Conservation (phyloP, 345 rosid genomes). For the Heritiera littoralis region DNA sequence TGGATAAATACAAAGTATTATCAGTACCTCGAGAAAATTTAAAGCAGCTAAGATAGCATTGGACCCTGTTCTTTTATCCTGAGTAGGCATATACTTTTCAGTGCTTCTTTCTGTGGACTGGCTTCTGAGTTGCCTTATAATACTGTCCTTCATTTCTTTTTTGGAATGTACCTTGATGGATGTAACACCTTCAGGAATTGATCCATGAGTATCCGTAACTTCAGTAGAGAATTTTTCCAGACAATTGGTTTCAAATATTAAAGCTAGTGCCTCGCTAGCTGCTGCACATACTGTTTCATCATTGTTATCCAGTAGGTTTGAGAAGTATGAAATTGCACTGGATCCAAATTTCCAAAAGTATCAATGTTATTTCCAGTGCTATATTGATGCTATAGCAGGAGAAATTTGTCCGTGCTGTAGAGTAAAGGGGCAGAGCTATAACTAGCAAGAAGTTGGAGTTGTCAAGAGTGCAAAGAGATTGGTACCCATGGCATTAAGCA, state of each 20-base stretch:
- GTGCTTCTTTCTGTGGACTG: not conserved
- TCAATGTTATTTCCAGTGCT: not conserved
- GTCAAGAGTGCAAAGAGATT: not conserved
- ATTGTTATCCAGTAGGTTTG: not conserved
- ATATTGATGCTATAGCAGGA: not conserved
- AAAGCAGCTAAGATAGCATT: not conserved
- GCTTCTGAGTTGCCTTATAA: conserved; percentile 10
- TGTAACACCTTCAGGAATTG: not conserved
- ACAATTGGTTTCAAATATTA: conserved; percentile 14
- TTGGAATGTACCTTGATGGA: not conserved
- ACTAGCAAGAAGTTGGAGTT: not conserved
- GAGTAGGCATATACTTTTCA: not conserved
- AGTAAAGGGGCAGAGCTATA: not conserved
- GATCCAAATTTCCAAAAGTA: not conserved
- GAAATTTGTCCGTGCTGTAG: not conserved
- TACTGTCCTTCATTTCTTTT: conserved; percentile 5
- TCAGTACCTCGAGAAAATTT: conserved; percentile 1
- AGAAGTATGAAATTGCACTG: conserved; percentile 11
- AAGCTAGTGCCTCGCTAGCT: conserved; percentile 16
- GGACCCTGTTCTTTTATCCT: not conserved
- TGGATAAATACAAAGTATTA: not conserved
- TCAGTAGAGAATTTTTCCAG: conserved; percentile 1
- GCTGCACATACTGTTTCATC: not conserved
- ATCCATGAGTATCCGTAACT: not conserved
- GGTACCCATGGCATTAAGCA: not conserved